Conservation (phyloP, 106 monocot genomes). For the Agapanthus africanus region DNA sequence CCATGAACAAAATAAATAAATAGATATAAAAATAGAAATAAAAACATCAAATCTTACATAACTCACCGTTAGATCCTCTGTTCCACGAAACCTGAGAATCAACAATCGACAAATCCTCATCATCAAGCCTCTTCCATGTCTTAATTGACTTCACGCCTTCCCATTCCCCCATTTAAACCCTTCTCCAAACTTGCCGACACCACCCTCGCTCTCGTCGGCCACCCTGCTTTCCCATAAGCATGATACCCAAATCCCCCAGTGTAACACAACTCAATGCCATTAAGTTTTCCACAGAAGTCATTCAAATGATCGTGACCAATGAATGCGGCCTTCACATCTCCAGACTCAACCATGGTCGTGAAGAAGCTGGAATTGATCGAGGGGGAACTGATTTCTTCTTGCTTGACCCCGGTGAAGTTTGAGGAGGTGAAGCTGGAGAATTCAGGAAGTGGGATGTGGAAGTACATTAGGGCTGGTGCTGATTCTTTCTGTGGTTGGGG, state of each 20-base stretch:
- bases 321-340: conserved; percentile 80
- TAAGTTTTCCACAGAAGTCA: conserved; percentile 80
- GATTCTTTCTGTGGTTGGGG: conserved; percentile 41
- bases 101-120: conserved; percentile 52
- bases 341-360: conserved; percentile 65
- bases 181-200: conserved; percentile 56
- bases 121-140: conserved; percentile 94
- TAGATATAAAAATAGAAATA: background rate
- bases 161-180: conserved; percentile 56
- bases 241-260: conserved; percentile 94
- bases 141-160: conserved; percentile 76
- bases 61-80: conserved; percentile 4
- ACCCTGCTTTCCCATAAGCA: conserved; percentile 95
- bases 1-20: background rate
- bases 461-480: conserved; percentile 70
- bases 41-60: background rate
- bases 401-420: conserved; percentile 72
- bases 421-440: conserved; percentile 37
- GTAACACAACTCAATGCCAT: conserved; percentile 70
- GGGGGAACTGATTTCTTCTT: conserved; percentile 75
- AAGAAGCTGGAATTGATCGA: conserved; percentile 86
- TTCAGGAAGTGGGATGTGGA: conserved; percentile 93
- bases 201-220: conserved; percentile 90
- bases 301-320: conserved; percentile 89
- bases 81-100: conserved; percentile 68